Conservation (phyloP, 768 basidiomycete genomes). For the Peribolospora kevripleyi region DNA sequence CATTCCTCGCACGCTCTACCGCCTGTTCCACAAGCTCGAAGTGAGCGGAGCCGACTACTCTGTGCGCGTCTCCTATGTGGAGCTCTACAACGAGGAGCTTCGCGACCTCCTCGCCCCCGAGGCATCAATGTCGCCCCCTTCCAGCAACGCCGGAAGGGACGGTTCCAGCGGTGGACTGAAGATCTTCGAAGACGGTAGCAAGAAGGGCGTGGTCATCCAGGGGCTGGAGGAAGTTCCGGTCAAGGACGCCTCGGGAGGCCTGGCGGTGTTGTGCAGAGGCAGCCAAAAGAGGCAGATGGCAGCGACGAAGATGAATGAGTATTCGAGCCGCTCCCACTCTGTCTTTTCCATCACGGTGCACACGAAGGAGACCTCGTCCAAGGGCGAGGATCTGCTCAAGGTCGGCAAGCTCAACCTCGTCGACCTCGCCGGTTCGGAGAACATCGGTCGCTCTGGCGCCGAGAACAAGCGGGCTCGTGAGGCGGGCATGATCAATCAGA, state of each 20-base stretch:
- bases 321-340: conserved; percentile 80
- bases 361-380: conserved; percentile 44
- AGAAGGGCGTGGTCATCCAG: conserved; percentile 70
- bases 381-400: conserved; percentile 65
- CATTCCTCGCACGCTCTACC: conserved; percentile 79
- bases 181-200: conserved; percentile 75
- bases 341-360: conserved; percentile 93
- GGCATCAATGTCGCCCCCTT: not conserved
- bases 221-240: conserved; percentile 78
- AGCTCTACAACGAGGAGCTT: conserved; percentile 94
- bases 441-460: conserved; percentile 84
- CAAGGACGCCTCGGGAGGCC: conserved; percentile 54
- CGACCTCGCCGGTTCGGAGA: conserved; percentile 90
- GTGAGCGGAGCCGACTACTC: conserved; percentile 52
- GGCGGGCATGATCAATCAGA: conserved; percentile 97
- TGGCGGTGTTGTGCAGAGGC: conserved; percentile 64
- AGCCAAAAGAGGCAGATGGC: conserved; percentile 78
- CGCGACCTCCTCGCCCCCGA: conserved; percentile 52
- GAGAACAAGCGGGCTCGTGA: conserved; percentile 85
- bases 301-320: conserved; percentile 91
- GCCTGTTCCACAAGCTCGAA: conserved; percentile 71
- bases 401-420: conserved; percentile 93
- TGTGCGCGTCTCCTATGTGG: conserved; percentile 80
- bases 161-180: conserved; percentile 31
- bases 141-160: not conserved